Evolutionary conservation across 108 stramenopile species (phyloP).

Genomic region (Nitzschia putrida): DNA sequence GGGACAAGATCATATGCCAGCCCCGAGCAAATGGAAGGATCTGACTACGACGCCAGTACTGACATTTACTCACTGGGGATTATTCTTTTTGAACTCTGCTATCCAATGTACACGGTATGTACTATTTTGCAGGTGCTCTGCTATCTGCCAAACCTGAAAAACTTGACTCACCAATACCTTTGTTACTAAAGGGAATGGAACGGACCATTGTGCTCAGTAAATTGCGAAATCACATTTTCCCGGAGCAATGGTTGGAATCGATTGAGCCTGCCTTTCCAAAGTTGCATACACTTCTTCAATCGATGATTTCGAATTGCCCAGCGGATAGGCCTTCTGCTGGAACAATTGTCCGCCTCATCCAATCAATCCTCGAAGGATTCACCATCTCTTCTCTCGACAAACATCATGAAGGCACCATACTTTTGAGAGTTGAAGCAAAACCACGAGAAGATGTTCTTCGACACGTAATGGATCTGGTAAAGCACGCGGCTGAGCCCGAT

Average conservation of each 20-base stretch:
- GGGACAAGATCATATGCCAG: constrained; percentile 92
- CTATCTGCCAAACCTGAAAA: neutral
- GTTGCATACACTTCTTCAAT: constrained; percentile 57
- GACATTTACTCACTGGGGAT: constrained; percentile 94
- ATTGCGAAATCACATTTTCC: constrained; percentile 55
- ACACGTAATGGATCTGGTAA: constrained; percentile 61
- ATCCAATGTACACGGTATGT: constrained; percentile 84
- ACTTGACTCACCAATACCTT: neutral
- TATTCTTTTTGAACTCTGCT: constrained; percentile 93
- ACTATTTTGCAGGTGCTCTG: too few relatives aligned
- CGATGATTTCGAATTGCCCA: constrained; percentile 69
- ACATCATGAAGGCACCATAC: constrained; percentile 55
- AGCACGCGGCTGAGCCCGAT: constrained; percentile 39
- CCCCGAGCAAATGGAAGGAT: constrained; percentile 89
- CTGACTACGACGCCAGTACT: constrained; percentile 90
- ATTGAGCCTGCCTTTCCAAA: constrained; percentile 58
- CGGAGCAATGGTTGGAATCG: constrained; percentile 54
- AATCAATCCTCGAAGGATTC: constrained; percentile 65
- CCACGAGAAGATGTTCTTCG: constrained; percentile 63
- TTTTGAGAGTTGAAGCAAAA: constrained; percentile 72
- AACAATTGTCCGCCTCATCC: constrained; percentile 56
- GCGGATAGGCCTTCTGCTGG: constrained; percentile 63
- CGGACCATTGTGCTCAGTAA: constrained; percentile 50
- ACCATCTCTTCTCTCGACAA: constrained; percentile 71
- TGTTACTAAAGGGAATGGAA: constrained; percentile 58